Percentiles rank a stretch among this genome's conserved stretches.
phyloP scores from a whole-genome alignment of 169 alveolate species.

The Perkinsus olseni region DNA sequence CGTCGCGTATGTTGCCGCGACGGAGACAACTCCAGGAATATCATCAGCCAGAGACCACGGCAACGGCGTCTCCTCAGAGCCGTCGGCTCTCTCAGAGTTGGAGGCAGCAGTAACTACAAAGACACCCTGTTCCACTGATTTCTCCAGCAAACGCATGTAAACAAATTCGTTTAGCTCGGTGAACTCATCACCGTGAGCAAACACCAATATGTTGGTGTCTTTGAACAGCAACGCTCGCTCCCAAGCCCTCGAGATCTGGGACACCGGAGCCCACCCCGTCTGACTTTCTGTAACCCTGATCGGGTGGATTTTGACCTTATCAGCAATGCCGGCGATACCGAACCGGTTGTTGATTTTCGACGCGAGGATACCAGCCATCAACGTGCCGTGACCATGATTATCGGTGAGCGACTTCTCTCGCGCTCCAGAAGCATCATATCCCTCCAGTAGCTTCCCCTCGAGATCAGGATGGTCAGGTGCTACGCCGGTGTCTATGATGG shows the following conservation, averaged over 20 bases:
- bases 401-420: background rate
- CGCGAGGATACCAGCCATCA: background rate
- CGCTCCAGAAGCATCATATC: background rate
- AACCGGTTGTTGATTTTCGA: background rate
- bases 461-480: background rate
- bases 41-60: background rate
- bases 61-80: background rate
- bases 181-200: background rate
- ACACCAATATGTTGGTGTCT: background rate
- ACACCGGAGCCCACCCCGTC: background rate
- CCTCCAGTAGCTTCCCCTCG: background rate
- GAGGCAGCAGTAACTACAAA: background rate
- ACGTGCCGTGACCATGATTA: background rate
- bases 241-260: background rate
- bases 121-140: background rate
- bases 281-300: background rate
- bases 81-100: background rate
- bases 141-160: background rate
- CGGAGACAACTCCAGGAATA: background rate
- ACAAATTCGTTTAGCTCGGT: background rate
- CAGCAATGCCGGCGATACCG: background rate
- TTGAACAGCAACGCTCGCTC: background rate
- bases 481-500: background rate
- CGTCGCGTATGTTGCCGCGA: background rate
- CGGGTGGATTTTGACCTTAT: background rate